These are phyloP conservation scores for Neofusicoccum parvum DNA, from an alignment of 2,329 filamentous ascomycete genomes.

Conservation along the genomic window DNA sequence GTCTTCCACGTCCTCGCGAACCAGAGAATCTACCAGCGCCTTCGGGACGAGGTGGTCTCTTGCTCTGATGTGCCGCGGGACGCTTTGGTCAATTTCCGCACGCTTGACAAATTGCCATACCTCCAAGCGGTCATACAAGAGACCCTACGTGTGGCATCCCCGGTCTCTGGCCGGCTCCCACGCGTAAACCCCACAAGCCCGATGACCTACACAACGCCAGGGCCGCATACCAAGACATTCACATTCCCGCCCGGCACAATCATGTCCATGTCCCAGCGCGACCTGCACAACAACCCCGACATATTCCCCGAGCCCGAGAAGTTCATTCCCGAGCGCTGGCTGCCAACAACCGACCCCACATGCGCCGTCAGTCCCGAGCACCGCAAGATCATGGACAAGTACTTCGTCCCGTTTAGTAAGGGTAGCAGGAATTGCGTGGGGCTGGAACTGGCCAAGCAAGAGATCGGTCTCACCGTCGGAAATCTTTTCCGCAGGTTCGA, in stretches of 20 bases:
- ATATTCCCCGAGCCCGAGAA: conserved; percentile 25
- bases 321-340: conserved; percentile 27
- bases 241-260: conserved; percentile 24
- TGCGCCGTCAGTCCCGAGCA: background rate
- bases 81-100: background rate
- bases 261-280: conserved; percentile 23
- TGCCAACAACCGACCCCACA: conserved; percentile 19
- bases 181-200: conserved; percentile 21
- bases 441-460: conserved; percentile 19
- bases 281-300: conserved; percentile 22
- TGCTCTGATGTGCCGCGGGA: background rate
- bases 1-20: conserved; percentile 42
- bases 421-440: conserved; percentile 26
- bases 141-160: conserved; percentile 22
- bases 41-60: conserved; percentile 39
- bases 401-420: conserved; percentile 25
- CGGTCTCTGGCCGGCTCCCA: conserved; percentile 25
- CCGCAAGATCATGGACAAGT: conserved; percentile 23
- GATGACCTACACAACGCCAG: conserved; percentile 22
- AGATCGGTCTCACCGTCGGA: background rate
- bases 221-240: conserved; percentile 14
- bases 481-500: conserved; percentile 16
- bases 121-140: conserved; percentile 27
- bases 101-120: conserved; percentile 25
- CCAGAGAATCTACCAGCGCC: conserved; percentile 30